Conservation (phyloP, 495 filamentous ascomycete species). For the Lasiosphaeria miniovina region DNA sequence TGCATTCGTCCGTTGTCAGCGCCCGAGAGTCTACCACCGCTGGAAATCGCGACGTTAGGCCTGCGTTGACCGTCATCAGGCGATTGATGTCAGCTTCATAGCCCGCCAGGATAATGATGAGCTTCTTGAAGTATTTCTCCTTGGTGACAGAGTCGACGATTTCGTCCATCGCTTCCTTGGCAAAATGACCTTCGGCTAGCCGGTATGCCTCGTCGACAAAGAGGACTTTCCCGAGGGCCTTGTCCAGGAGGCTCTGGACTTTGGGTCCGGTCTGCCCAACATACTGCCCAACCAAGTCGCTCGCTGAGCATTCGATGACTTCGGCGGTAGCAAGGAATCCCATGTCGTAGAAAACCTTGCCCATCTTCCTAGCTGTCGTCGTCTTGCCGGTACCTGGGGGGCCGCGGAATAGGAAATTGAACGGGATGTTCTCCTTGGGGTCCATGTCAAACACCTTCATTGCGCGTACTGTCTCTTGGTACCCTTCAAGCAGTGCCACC, state of each 20-base stretch:
- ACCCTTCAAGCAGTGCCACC: constrained; percentile 56
- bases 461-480: constrained; percentile 52
- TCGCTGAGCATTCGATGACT: constrained; percentile 59
- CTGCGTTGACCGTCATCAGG: constrained; percentile 60
- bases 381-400: constrained; percentile 69
- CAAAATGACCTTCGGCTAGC: constrained; percentile 56
- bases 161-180: constrained; percentile 71
- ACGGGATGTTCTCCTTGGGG: constrained; percentile 43
- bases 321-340: constrained; percentile 54
- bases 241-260: constrained; percentile 55
- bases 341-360: constrained; percentile 70
- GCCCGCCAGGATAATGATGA: constrained; percentile 74
- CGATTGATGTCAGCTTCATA: constrained; percentile 69
- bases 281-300: constrained; percentile 60
- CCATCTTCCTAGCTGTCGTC: constrained; percentile 67
- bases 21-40: constrained; percentile 52
- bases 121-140: constrained; percentile 55
- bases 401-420: constrained; percentile 44
- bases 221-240: constrained; percentile 59
- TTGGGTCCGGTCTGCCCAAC: constrained; percentile 66
- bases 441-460: constrained; percentile 59
- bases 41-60: constrained; percentile 60
- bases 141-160: constrained; percentile 68
- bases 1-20: constrained; percentile 43
- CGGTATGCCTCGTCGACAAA: constrained; percentile 70